A percentile compares a stretch with the other conserved stretches of the same genome.
These are phyloP conservation scores for Tetrahymena borealis DNA, from an alignment of 73 alveolate species.

Conservation along the genomic window DNA sequence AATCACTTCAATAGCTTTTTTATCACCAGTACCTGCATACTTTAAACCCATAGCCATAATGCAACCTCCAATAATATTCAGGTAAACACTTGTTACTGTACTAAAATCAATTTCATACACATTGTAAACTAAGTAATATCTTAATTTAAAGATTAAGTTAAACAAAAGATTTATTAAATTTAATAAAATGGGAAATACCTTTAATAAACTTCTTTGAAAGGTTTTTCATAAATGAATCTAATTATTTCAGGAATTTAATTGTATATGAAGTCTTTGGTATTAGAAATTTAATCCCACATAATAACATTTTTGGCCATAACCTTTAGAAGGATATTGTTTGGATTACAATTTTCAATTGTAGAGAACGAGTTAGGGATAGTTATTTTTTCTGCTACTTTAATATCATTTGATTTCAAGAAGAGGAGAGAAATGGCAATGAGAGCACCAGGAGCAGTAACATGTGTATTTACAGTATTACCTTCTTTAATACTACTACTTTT, in stretches of 20 bases:
- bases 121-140: conserved; percentile 58
- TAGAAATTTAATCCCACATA: conserved; percentile 87
- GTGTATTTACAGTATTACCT: conserved; percentile 87
- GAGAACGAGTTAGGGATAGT: conserved; percentile 87
- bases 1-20: conserved; percentile 69
- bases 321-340: conserved; percentile 76
- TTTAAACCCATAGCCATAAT: conserved; percentile 89
- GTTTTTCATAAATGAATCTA: conserved; percentile 68
- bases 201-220: conserved; percentile 63
- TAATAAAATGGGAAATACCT: neutral
- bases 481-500: conserved; percentile 69
- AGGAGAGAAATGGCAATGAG: conserved; percentile 83
- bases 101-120: conserved; percentile 92
- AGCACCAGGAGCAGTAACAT: conserved; percentile 95
- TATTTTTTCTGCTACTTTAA: conserved; percentile 71
- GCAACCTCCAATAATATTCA: conserved; percentile 86
- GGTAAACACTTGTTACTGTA: conserved; percentile 80
- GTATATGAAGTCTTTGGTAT: conserved; percentile 68
- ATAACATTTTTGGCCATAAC: conserved; percentile 86
- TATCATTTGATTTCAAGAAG: conserved; percentile 79
- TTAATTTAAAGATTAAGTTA: neutral
- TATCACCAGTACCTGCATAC: conserved; percentile 92
- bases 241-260: conserved; percentile 85
- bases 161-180: neutral
- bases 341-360: conserved; percentile 86